These are phyloP conservation scores for Colletotrichum lini DNA, from an alignment of 2,329 filamentous ascomycete genomes.

Conservation along the genomic window DNA sequence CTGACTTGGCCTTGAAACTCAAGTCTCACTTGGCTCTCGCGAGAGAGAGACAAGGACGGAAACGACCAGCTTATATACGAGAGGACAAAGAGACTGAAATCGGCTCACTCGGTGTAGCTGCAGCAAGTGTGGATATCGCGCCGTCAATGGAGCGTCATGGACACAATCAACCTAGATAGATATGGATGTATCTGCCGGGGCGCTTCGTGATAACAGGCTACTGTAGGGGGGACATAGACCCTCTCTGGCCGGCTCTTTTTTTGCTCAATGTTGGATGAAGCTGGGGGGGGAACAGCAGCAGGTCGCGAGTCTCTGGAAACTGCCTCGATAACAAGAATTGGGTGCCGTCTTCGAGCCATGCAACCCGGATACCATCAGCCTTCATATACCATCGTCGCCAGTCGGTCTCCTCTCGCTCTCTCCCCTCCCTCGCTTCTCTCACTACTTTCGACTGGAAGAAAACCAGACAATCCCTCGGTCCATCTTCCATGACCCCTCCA, in stretches of 20 bases:
- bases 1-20: neutral
- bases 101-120: slow-evolving; percentile 2
- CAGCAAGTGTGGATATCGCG: slow-evolving; percentile 1
- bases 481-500: slow-evolving; percentile 18
- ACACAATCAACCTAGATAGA: neutral
- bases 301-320: neutral
- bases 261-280: neutral
- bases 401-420: neutral
- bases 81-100: neutral
- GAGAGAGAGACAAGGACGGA: neutral
- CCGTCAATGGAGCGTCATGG: slow-evolving; percentile 10
- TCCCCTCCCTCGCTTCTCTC: neutral
- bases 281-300: neutral
- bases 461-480: slow-evolving; percentile 2
- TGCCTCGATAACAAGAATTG: neutral
- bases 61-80: neutral
- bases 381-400: slow-evolving; percentile 23
- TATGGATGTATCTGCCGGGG: neutral
- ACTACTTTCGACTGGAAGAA: neutral
- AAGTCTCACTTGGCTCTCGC: too few species aligned
- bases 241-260: neutral
- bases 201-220: slow-evolving; percentile 1
- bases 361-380: slow-evolving; percentile 13
- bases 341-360: neutral
- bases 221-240: neutral